Evolutionary conservation across 1,284 basidiomycete species (phyloP).

Genomic region (Trichosporon faecale): DNA sequence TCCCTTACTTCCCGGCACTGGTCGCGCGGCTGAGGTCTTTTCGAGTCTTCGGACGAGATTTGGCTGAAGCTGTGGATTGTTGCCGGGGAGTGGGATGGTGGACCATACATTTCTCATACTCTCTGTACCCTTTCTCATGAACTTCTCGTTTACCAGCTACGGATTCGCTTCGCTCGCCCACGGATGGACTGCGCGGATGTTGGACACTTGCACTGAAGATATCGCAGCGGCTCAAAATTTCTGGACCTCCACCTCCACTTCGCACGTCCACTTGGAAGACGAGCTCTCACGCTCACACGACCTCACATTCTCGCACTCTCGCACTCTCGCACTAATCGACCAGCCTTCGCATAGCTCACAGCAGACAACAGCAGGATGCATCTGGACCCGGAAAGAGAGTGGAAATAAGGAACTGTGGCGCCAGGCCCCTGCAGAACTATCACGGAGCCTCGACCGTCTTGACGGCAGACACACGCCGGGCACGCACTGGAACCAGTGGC

Average conservation of each 20-base stretch:
- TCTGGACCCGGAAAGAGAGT: not conserved
- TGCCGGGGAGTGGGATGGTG: slow-evolving; percentile 36
- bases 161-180: not conserved
- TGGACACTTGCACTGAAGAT: not conserved
- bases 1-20: slow-evolving; percentile 7
- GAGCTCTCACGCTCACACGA: not conserved
- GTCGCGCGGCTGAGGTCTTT: not conserved
- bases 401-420: not conserved
- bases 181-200: not conserved
- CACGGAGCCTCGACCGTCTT: not conserved
- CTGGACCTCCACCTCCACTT: slow-evolving; percentile 3
- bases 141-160: not conserved
- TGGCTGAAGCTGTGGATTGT: slow-evolving; percentile 16
- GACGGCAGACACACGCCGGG: not conserved
- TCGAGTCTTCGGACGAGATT: slow-evolving; percentile 14
- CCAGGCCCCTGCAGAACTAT: not conserved
- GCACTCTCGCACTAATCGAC: too few species aligned
- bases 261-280: not conserved
- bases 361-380: not conserved
- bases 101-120: slow-evolving; percentile 32
- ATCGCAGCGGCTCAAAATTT: not conserved
- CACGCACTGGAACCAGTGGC: not conserved
- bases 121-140: not conserved
- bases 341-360: not conserved
- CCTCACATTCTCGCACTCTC: not conserved